phyloP scores from a whole-genome alignment of 164 flowering plant species.

The Dillenia suffruticosa region DNA sequence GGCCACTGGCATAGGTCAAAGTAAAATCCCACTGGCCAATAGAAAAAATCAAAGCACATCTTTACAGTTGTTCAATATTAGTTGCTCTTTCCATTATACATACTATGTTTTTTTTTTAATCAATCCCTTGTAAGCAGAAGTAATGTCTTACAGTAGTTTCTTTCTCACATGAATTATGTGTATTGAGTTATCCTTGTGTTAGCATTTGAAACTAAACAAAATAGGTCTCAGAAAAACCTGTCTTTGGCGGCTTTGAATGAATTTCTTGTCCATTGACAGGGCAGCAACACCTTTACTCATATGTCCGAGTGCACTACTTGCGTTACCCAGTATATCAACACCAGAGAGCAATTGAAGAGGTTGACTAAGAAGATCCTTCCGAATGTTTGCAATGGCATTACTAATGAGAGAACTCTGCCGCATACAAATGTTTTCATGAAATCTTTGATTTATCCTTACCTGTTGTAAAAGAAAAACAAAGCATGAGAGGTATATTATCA shows the following conservation, averaged over 20 bases:
- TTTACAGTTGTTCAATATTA: too few relatives aligned
- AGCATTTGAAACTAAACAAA: background rate
- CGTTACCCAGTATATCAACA: conserved; percentile 97
- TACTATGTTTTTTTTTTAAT: too few relatives aligned
- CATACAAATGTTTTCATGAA: conserved; percentile 73
- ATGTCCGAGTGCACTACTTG: conserved; percentile 99
- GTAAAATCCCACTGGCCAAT: too few relatives aligned
- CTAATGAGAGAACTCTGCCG: conserved; percentile 78
- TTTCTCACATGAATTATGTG: too few relatives aligned
- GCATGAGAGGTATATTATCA: too few relatives aligned
- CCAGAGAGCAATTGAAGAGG: conserved; percentile 97
- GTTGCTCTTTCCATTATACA: too few relatives aligned
- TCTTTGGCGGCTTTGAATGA: conserved; percentile 90
- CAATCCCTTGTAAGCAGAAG: too few relatives aligned
- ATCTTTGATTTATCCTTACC: conserved; percentile 86
- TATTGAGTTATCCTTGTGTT: too few relatives aligned
- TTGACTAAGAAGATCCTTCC: conserved; percentile 92
- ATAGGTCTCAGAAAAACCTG: conserved; percentile 45
- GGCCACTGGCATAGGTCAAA: too few relatives aligned
- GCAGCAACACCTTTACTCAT: conserved; percentile 99
- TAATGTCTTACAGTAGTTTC: too few relatives aligned
- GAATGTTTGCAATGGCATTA: conserved; percentile 67
- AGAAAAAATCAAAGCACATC: too few relatives aligned
- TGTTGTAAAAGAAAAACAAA: conserved; percentile 20
- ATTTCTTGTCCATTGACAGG: conserved; percentile 96